Evolutionary conservation across 2,329 filamentous ascomycete species (phyloP).

Genomic region (Diatrype stigma): DNA sequence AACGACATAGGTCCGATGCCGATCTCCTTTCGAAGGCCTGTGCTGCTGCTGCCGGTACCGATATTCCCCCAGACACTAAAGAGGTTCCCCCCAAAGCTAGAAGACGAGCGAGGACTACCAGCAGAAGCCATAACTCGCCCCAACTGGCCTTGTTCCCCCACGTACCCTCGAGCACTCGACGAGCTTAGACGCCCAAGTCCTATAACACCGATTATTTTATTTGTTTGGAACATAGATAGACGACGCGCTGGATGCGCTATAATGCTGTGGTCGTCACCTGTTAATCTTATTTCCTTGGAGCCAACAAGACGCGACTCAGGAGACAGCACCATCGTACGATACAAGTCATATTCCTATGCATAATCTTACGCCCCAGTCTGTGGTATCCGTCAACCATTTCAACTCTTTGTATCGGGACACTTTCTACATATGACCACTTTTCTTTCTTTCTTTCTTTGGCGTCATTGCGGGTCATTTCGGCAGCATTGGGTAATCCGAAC

Average conservation of each 20-base stretch:
- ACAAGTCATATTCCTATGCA: not conserved
- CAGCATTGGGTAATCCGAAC: not conserved
- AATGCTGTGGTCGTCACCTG: too few relatives aligned
- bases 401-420: not conserved
- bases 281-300: too few relatives aligned
- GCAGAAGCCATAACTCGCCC: constrained; percentile 24
- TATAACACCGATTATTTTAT: not conserved
- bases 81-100: constrained; percentile 19
- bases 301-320: not conserved
- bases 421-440: not conserved
- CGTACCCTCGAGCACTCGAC: constrained; percentile 4
- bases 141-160: constrained; percentile 28
- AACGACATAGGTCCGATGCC: constrained; percentile 27
- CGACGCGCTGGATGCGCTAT: too few relatives aligned
- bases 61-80: constrained; percentile 10
- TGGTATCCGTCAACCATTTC: constrained; percentile 11
- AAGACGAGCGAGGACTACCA: constrained; percentile 28
- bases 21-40: constrained; percentile 17
- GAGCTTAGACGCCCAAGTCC: not conserved
- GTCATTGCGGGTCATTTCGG: not conserved
- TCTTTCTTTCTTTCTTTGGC: not conserved
- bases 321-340: not conserved
- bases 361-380: constrained; percentile 3
- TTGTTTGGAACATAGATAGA: not conserved
- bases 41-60: constrained; percentile 7